Conservation (phyloP, 805 yeast species). For the Nakazawaea ernobii region DNA sequence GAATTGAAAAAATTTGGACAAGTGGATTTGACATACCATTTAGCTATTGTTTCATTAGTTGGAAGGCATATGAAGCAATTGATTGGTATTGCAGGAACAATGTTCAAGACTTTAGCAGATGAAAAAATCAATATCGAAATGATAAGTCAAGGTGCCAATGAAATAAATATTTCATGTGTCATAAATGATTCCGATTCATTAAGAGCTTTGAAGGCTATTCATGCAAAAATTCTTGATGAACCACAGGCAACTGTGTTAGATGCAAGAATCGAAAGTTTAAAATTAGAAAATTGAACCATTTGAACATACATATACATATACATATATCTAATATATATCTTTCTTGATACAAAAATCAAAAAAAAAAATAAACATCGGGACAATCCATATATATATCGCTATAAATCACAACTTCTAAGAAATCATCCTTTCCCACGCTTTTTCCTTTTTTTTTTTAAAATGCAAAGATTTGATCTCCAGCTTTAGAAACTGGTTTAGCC, state of each 20-base stretch:
- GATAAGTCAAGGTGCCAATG: conserved; percentile 98
- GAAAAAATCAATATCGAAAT: conserved; percentile 91
- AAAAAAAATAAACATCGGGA: too few species aligned
- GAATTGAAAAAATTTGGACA: conserved; percentile 79
- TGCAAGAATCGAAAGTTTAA: conserved; percentile 40
- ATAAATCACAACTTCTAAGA: too few species aligned
- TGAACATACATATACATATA: background rate
- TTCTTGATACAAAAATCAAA: too few species aligned
- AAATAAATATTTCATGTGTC: conserved; percentile 94
- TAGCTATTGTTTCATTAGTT: conserved; percentile 90
- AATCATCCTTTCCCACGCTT: background rate
- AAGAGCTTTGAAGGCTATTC: conserved; percentile 82
- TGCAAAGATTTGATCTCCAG: conserved; percentile 86
- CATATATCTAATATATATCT: background rate
- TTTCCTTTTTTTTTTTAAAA: conserved; percentile 37
- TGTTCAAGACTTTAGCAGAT: conserved; percentile 92
- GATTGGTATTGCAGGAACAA: conserved; percentile 95
- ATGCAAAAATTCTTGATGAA: conserved; percentile 62
- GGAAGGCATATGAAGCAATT: conserved; percentile 97
- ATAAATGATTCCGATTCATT: conserved; percentile 77
- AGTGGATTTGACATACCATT: conserved; percentile 80
- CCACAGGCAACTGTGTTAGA: conserved; percentile 24
- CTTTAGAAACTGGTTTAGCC: conserved; percentile 83
- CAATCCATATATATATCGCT: too few species aligned
- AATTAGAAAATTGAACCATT: conserved; percentile 23